Base-by-base conservation (phyloP, 768 basidiomycete genomes). In the Suillus variegatus region DNA sequence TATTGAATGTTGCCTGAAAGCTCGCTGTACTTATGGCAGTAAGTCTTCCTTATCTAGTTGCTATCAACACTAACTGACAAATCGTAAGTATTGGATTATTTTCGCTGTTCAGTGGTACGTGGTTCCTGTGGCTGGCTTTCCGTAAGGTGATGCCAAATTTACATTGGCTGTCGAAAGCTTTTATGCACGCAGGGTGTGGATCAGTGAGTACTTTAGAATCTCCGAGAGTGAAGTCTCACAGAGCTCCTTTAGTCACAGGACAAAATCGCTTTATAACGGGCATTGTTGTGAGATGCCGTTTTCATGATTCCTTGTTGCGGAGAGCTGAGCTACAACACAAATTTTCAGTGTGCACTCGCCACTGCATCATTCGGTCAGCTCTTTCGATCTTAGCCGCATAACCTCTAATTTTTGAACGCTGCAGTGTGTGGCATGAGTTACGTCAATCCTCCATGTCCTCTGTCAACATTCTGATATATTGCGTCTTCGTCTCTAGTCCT, bases 131-230 rank as follows among this genome's bases (percentile, higher is more conserved):
- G 46, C 6, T 20, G 20, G n/a, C 10, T 41, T 40, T 2, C 9
- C 43, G 7, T 16, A 14, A 12, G n/a, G 22, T 41, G 47, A 38
- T 14, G 36, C 2, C 2, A 16, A 52, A 32, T n/a, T 41, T 64
- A 5, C 32, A 20, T 54, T 18, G 5, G 9, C 32, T 54, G 32
- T 35, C 52, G 7, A 44, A 47, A 74, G 71, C 52, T 73, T 73
- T 41, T 74, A 74, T 22, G 64, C 63, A 35, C 67, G 69, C 32
- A 71, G 69, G 35, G 69, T 74, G 20, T 74, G 71, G 71, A 72
- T 73, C 65, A 73, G 72, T 73, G 55, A 49, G 72, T 47, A 9
- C 8, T 8, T 36, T 2, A 35, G 20, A 52, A 22, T 2, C 6
- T n/a, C 14, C 25, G 22, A 16, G 4, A 35, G 36, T 52, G 7